phyloP scores from a whole-genome alignment of 2,329 filamentous ascomycete genomes.

The Nothophaeocryptopus gaeumannii region DNA sequence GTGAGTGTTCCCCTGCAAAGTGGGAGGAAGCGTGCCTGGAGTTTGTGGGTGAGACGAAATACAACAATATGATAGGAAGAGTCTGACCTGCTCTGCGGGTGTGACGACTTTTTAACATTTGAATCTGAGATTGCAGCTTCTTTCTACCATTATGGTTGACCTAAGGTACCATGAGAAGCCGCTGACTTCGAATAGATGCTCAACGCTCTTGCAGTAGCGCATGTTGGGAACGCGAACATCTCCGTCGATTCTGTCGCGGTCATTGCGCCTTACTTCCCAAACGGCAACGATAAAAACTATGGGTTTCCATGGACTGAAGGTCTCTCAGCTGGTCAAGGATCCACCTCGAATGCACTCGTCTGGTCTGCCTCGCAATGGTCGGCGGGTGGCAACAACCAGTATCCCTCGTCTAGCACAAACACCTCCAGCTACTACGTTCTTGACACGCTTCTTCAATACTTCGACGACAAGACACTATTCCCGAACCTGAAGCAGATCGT shows the following conservation, averaged over 20 bases:
- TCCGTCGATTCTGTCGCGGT: constrained; percentile 32
- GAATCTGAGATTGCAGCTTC: constrained; percentile 3
- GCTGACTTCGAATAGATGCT: constrained; percentile 23
- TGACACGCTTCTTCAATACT: constrained; percentile 35
- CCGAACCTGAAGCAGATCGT: constrained; percentile 38
- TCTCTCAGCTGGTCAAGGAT: constrained; percentile 27
- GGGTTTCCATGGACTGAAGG: constrained; percentile 34
- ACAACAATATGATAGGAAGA: constrained; percentile 19
- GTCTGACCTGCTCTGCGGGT: constrained; percentile 8
- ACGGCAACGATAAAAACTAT: constrained; percentile 33
- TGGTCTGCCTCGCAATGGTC: constrained; percentile 36
- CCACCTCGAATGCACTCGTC: constrained; percentile 33
- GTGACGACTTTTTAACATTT: constrained; percentile 1
- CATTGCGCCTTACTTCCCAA: constrained; percentile 36
- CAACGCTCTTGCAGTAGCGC: constrained; percentile 30
- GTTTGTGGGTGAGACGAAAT: background rate
- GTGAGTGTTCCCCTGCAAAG: constrained; percentile 11
- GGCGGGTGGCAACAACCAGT: constrained; percentile 35
- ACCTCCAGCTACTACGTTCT: constrained; percentile 33
- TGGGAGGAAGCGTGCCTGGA: background rate
- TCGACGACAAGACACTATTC: constrained; percentile 31
- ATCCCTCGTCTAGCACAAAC: constrained; percentile 25
- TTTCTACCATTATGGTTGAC: no score
- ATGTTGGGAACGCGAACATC: constrained; percentile 24
- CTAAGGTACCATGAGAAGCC: background rate